Conservation (phyloP, 2,329 filamentous ascomycete genomes). For the Neopestalotiopsis clavispora region DNA sequence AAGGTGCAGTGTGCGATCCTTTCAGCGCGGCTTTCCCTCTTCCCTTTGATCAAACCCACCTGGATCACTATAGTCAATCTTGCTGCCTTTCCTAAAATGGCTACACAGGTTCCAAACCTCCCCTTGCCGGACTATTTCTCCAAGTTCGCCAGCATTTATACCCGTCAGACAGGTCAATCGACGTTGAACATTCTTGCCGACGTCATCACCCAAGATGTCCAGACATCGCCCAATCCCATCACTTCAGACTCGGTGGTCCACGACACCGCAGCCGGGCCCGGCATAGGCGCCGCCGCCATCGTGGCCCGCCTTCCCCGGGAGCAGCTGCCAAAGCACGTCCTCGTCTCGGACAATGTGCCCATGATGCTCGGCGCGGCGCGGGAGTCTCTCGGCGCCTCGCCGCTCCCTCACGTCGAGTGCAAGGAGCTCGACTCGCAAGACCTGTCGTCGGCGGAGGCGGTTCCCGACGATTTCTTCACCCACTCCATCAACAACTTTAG, state of each 20-base stretch:
- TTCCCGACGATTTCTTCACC: conserved; percentile 30
- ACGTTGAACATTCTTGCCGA: conserved; percentile 34
- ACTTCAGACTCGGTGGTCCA: conserved; percentile 34
- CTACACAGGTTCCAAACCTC: conserved; percentile 27
- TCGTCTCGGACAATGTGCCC: conserved; percentile 33
- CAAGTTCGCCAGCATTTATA: conserved; percentile 34
- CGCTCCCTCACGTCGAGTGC: conserved; percentile 31
- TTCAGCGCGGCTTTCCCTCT: not conserved
- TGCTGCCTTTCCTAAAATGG: conserved; percentile 22
- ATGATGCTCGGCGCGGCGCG: conserved; percentile 34
- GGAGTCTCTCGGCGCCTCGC: conserved; percentile 31
- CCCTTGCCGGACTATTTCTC: conserved; percentile 36
- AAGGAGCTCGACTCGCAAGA: conserved; percentile 31
- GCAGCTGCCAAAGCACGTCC: conserved; percentile 31
- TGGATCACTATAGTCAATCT: conserved; percentile 7
- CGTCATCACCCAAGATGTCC: conserved; percentile 31
- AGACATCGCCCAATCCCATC: conserved; percentile 31
- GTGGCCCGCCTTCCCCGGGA: conserved; percentile 29
- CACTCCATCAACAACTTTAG: conserved; percentile 34
- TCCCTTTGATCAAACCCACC: not conserved
- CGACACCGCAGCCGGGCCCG: conserved; percentile 37
- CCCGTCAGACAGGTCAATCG: conserved; percentile 33
- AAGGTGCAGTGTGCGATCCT: not conserved
- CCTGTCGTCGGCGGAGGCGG: conserved; percentile 24
- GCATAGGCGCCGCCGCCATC: conserved; percentile 32